These are phyloP conservation scores for Aspergillus bertholletiae DNA, from an alignment of 495 filamentous ascomycete species.

Conservation along the genomic window DNA sequence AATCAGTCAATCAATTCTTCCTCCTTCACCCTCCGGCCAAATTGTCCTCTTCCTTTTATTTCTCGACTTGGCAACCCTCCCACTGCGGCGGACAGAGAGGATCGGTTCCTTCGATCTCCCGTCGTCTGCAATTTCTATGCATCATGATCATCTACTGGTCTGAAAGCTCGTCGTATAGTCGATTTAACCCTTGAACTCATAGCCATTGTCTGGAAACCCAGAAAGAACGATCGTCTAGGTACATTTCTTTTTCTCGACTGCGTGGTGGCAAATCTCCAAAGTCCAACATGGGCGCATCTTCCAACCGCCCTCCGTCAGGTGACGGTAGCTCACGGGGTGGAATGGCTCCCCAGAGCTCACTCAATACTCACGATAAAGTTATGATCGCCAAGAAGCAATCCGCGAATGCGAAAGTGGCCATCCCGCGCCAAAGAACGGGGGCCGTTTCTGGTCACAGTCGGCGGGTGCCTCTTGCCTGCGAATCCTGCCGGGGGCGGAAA, in stretches of 20 bases:
- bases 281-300: conserved; percentile 16
- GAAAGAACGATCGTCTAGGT: too few relatives aligned
- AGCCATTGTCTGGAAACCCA: background rate
- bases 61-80: too few relatives aligned
- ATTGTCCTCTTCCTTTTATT: too few relatives aligned
- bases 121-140: too few relatives aligned
- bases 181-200: background rate
- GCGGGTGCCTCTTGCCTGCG: conserved; percentile 37
- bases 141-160: background rate
- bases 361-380: conserved; percentile 4
- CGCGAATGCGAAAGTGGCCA: conserved; percentile 42
- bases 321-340: conserved; percentile 6
- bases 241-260: background rate
- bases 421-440: conserved; percentile 36
- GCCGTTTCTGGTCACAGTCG: conserved; percentile 32
- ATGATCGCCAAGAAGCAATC: conserved; percentile 16
- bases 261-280: background rate
- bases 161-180: background rate
- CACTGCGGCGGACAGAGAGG: too few relatives aligned
- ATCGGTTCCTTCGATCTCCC: too few relatives aligned
- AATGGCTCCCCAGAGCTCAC: conserved; percentile 10
- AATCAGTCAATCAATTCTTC: too few relatives aligned
- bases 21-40: too few relatives aligned
- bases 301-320: conserved; percentile 6
- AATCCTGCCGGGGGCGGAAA: conserved; percentile 5